Percentiles rank a stretch among this genome's conserved stretches.
Conservation (phyloP, 345 rosid genomes). For the Eucalyptus regnans region DNA sequence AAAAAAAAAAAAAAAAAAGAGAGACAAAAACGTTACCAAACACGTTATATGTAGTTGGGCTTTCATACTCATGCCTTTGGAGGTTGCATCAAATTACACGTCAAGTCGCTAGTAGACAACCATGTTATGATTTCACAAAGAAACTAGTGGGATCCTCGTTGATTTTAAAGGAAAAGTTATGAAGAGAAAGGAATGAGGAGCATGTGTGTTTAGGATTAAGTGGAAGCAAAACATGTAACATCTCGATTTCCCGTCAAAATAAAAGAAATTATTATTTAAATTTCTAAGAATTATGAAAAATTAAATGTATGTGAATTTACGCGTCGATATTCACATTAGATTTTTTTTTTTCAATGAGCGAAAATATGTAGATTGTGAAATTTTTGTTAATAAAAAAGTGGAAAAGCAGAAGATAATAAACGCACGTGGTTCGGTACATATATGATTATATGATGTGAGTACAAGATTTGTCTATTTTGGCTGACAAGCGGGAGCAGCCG, state of each 20-base stretch:
- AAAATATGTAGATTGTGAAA: background rate
- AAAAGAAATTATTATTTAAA: fast-evolving
- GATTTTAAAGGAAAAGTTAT: background rate
- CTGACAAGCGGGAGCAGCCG: background rate
- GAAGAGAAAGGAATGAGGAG: background rate
- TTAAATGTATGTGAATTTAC: background rate
- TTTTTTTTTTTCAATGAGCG: background rate
- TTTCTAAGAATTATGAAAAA: background rate
- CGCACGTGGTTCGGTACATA: background rate
- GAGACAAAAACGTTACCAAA: fast-evolving
- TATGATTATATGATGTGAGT: background rate
- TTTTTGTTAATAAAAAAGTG: background rate
- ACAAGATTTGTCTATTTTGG: background rate
- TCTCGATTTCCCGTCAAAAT: fast-evolving
- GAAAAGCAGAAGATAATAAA: background rate
- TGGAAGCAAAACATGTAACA: background rate
- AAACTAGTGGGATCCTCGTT: background rate
- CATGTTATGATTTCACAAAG: background rate
- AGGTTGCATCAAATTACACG: background rate
- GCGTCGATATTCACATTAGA: fast-evolving
- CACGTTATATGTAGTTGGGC: fast-evolving
- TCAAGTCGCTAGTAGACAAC: background rate
- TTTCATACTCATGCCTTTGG: background rate
- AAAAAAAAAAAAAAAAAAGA: fast-evolving
- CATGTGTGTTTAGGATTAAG: background rate